Percentiles rank a stretch among this genome's conserved stretches.
Conservation (phyloP, 169 alveolate genomes). For the Plasmodium gaboni region DNA sequence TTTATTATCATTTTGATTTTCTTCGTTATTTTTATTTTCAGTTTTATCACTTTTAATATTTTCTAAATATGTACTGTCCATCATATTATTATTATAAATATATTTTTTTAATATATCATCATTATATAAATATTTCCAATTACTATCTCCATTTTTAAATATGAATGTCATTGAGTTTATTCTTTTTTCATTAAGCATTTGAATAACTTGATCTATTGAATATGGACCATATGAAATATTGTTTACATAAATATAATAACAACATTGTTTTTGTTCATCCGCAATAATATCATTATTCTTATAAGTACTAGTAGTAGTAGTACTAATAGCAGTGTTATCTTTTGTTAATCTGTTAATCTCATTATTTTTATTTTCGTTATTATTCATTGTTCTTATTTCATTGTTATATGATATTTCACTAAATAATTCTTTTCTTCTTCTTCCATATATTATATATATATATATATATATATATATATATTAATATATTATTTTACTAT, state of each 20-base stretch:
- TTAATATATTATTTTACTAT: too few species aligned
- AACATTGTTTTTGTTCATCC: slow-evolving; percentile 4
- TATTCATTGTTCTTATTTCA: too few species aligned
- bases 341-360: too few species aligned
- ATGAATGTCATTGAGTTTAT: slow-evolving; percentile 58
- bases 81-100: slow-evolving; percentile 5
- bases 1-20: background rate
- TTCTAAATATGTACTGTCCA: background rate
- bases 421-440: too few species aligned
- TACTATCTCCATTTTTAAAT: slow-evolving; percentile 68
- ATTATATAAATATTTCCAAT: slow-evolving; percentile 72
- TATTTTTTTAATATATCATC: slow-evolving; percentile 52
- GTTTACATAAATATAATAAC: slow-evolving; percentile 19
- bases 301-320: too few species aligned
- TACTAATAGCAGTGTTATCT: too few species aligned
- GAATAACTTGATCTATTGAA: slow-evolving; percentile 39
- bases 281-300: background rate
- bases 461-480: too few species aligned
- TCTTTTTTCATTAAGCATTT: slow-evolving; percentile 64
- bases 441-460: too few species aligned
- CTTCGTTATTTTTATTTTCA: background rate
- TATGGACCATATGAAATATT: slow-evolving; percentile 71
- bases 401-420: too few species aligned
- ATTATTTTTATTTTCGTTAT: too few species aligned
- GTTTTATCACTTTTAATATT: background rate